Evolutionary conservation across 257 asterid species (phyloP), one percentile per base, ranked within the genome.

Genomic region (Sherardia arvensis): DNA sequence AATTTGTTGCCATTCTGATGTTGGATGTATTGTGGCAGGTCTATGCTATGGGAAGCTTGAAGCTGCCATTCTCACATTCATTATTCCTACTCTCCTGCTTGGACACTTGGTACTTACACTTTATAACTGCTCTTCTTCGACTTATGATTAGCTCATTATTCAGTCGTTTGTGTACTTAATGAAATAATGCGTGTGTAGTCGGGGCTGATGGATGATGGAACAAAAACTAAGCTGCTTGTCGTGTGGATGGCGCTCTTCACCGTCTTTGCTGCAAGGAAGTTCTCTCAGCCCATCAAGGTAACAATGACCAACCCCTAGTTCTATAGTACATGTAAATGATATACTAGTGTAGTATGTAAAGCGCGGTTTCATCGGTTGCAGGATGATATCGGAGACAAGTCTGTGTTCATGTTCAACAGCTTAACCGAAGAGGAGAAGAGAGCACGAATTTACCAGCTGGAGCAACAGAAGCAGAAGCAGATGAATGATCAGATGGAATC

Each of bases 341-440:
- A n/a, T n/a, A n/a, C n/a, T n/a, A n/a, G n/a, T n/a, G n/a, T n/a
- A n/a, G n/a, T n/a, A n/a, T n/a, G n/a, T n/a, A n/a, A n/a, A n/a
- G n/a, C n/a, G n/a, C n/a, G n/a, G n/a, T n/a, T n/a, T n/a, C n/a
- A n/a, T n/a, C n/a, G n/a, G n/a, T n/a, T 60, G 73, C 74, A 88
- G 98, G 98, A 92, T 77, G 98, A 92, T 33, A 89, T 92, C 32
- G 97, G 98, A 26, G 98, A 92, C 59, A 88, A 92, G 76, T 88
- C 96, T 0, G 91, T 91, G 61, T 91, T 91, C 77, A 81, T 79
- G 65, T 91, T 91, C 92, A 81, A 88, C 65, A 87, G 87, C 3
- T 72, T 85, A 67, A 66, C 89, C 3, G 77, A 80, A 53, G 84
- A 79, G 53, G 97, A 85, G 79, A 86, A 86, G 66, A 76, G 68